A percentile compares a stretch with the other conserved stretches of the same genome.
Evolutionary conservation across 352 stramenopile species (phyloP).

Genomic region (Blastocystis sp.): DNA sequence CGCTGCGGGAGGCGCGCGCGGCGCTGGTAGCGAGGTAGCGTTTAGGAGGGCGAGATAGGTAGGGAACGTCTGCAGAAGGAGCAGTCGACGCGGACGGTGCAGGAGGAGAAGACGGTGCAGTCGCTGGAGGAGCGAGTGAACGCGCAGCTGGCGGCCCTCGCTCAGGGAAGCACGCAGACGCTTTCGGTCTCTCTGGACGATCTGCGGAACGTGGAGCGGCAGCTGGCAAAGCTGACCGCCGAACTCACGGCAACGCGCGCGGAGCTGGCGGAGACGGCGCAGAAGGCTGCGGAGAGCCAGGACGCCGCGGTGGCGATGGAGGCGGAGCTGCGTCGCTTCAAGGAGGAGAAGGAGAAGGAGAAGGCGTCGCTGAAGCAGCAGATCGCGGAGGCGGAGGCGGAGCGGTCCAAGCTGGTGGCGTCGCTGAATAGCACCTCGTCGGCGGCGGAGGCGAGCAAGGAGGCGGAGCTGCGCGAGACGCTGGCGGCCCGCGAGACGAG

Average conservation of each 20-base stretch:
- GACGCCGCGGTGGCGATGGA: neutral
- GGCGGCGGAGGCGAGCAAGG: neutral
- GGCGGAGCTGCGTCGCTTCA: neutral
- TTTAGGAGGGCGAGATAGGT: neutral
- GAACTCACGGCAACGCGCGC: neutral
- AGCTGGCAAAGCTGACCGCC: conserved; percentile 9
- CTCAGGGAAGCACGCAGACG: neutral
- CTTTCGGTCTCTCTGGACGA: conserved; percentile 23
- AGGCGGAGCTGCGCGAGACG: neutral
- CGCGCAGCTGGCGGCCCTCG: neutral
- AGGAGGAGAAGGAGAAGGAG: neutral
- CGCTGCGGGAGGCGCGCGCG: neutral
- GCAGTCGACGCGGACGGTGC: neutral
- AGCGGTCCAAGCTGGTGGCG: neutral
- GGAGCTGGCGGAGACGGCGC: neutral
- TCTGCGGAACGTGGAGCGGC: neutral
- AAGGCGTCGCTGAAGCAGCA: neutral
- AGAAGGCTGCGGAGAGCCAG: neutral
- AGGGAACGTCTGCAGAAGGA: neutral
- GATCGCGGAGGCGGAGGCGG: neutral
- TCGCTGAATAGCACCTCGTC: neutral
- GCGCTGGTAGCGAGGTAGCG: neutral
- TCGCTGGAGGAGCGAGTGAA: conserved; percentile 11
- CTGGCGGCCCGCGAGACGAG: neutral
- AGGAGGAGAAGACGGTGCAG: conserved; percentile 1